Evolutionary conservation across 2,329 filamentous ascomycete species (phyloP).

Genomic region (Elsinoe arachidis): DNA sequence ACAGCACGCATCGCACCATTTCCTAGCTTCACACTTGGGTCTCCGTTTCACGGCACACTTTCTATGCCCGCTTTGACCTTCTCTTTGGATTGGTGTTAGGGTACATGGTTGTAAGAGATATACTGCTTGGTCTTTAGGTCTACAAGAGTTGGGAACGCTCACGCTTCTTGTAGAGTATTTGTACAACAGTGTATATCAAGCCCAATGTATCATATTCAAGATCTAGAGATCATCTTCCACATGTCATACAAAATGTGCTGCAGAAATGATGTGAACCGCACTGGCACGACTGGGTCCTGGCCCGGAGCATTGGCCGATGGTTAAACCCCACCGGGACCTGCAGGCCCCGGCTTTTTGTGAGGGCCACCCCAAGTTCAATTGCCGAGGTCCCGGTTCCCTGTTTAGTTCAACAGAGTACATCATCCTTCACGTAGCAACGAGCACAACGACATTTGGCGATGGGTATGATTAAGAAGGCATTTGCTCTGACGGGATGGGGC

Average conservation of each 20-base stretch:
- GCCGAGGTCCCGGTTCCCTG: background rate
- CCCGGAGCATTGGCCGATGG: background rate
- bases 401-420: too few relatives aligned
- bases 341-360: background rate
- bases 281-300: background rate
- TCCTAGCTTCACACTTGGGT: too few relatives aligned
- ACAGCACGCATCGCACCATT: too few relatives aligned
- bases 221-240: too few relatives aligned
- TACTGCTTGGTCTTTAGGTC: background rate
- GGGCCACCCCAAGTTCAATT: background rate
- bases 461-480: slow-evolving; percentile 25
- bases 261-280: background rate
- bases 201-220: background rate
- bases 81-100: background rate
- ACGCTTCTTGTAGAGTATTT: background rate
- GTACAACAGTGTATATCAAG: background rate
- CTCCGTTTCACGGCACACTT: too few relatives aligned
- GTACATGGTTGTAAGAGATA: background rate
- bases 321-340: background rate
- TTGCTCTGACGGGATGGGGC: slow-evolving; percentile 27
- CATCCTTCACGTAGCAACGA: too few relatives aligned
- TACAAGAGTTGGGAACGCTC: background rate
- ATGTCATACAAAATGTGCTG: background rate
- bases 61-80: background rate
- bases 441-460: slow-evolving; percentile 18